A percentile compares a stretch with the other conserved stretches of the same genome.
Conservation (phyloP, 2,329 filamentous ascomycete species). For the Alternaria ventricosa region DNA sequence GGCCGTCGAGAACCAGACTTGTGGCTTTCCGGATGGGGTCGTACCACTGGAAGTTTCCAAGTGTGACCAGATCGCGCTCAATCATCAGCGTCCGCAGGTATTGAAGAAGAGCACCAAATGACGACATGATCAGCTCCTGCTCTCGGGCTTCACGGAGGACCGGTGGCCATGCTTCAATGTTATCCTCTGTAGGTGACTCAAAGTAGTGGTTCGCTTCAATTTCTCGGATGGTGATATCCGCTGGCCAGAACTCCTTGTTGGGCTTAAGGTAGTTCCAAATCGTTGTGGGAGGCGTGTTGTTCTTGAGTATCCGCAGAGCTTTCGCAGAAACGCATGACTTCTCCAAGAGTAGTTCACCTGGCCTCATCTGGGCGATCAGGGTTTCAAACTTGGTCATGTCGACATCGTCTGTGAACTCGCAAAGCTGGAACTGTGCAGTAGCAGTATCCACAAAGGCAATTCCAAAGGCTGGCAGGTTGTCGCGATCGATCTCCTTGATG, state of each 20-base stretch:
- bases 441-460: constrained; percentile 94
- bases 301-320: constrained; percentile 90
- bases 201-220: constrained; percentile 84
- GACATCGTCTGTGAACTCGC: constrained; percentile 87
- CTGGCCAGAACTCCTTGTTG: constrained; percentile 87
- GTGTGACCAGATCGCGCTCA: constrained; percentile 83
- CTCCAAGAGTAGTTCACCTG: constrained; percentile 87
- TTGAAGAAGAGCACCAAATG: constrained; percentile 84
- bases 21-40: constrained; percentile 90
- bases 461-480: constrained; percentile 83
- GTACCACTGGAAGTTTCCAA: constrained; percentile 90
- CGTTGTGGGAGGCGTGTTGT: constrained; percentile 89
- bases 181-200: constrained; percentile 61
- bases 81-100: constrained; percentile 86
- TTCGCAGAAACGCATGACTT: constrained; percentile 84
- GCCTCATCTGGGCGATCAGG: constrained; percentile 88
- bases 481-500: constrained; percentile 75
- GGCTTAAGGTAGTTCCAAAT: constrained; percentile 95
- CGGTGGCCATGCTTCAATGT: constrained; percentile 77
- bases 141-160: constrained; percentile 73
- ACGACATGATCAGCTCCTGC: constrained; percentile 86
- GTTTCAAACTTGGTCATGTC: constrained; percentile 98
- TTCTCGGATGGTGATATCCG: constrained; percentile 80
- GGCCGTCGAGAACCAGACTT: constrained; percentile 90
- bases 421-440: constrained; percentile 93